Base-by-base conservation (phyloP, 192 early-diverging fungal genomes). In the Umbelopsis isabellina region DNA sequence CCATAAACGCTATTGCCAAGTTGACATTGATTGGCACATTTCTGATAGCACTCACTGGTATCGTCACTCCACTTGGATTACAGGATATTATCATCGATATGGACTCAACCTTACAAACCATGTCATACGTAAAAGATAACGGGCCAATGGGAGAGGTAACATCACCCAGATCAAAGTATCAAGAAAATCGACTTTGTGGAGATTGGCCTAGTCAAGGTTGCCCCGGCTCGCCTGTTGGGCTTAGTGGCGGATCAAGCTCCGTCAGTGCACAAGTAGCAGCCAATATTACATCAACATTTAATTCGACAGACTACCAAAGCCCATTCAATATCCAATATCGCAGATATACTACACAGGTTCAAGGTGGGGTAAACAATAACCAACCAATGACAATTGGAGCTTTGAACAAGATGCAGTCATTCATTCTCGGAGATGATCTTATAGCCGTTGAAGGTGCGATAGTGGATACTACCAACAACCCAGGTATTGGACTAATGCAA, bases 321-420 rank as follows among this genome's bases (percentile, higher is more conserved):
- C 25, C 55, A 33, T 30, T 35, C 6, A 61, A 61, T 33, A 61
- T 61, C 10, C 55, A 61, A n/a, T 61, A 61, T 33, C 25, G 55
- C 12, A 10, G 16, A 35, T 61, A 61, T 18, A n/a, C 55, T 25
- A 35, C 27, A 3, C 27, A 61, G 33, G 33, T 61, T 7, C 10
- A 11, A 16, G 7, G 13, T 18, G 27, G 27, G 18, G 55, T 61
- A 1, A 61, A 61, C 5, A 35, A 3, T 18, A 18, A 35, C 33
- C 30, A 61, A 13, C 55, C 55, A 27, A 35, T 16, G 11, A n/a
- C 33, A 6, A 16, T 61, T 4, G 55, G 55, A 18, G 0, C 6
- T 11, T 35, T 61, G 55, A 15, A 13, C 55, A 61, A 13, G 4
- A 25, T 61, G 18, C 25, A 61, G 30, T 61, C 55, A 30, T 61